Evolutionary conservation across 2,329 filamentous ascomycete species (phyloP).

Genomic region (Fusarium humuli): DNA sequence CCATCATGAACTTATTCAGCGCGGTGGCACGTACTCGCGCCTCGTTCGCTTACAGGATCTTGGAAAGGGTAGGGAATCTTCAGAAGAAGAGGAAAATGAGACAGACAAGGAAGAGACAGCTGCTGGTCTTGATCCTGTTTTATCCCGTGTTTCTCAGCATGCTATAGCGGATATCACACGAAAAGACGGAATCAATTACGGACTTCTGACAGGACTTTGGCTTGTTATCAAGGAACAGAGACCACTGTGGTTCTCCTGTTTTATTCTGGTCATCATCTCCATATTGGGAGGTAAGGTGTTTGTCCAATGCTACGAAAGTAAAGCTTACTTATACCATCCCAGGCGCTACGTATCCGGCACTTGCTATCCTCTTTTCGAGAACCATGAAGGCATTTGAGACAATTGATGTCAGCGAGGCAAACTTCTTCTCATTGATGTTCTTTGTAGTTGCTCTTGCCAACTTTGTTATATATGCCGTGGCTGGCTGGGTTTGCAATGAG

Average conservation of each 20-base stretch:
- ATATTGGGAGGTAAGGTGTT: conserved; percentile 46
- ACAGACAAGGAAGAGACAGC: conserved; percentile 54
- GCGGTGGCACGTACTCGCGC: conserved; percentile 61
- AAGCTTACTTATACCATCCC: not conserved
- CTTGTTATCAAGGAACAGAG: conserved; percentile 50
- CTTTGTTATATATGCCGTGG: conserved; percentile 56
- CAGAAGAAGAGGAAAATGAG: conserved; percentile 33
- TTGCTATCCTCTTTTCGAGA: conserved; percentile 55
- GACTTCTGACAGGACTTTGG: conserved; percentile 47
- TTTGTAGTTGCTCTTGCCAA: conserved; percentile 63
- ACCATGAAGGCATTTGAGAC: conserved; percentile 55
- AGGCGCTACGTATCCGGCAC: conserved; percentile 56
- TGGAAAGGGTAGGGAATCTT: conserved; percentile 29
- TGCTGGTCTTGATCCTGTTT: conserved; percentile 43
- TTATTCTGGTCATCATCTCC: conserved; percentile 40
- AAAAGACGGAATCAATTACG: conserved; percentile 34
- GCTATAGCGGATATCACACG: conserved; percentile 21
- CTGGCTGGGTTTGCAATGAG: conserved; percentile 53
- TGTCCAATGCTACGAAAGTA: not conserved
- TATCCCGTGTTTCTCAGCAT: conserved; percentile 42
- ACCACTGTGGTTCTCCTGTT: conserved; percentile 42
- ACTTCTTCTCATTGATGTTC: conserved; percentile 69
- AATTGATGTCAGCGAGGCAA: conserved; percentile 51
- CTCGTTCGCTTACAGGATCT: conserved; percentile 61
- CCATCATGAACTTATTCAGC: conserved; percentile 66